Percentiles rank a stretch among this genome's conserved stretches.
phyloP scores from a whole-genome alignment of 2,329 filamentous ascomycete species.

The Aspergillus aculeatus region DNA sequence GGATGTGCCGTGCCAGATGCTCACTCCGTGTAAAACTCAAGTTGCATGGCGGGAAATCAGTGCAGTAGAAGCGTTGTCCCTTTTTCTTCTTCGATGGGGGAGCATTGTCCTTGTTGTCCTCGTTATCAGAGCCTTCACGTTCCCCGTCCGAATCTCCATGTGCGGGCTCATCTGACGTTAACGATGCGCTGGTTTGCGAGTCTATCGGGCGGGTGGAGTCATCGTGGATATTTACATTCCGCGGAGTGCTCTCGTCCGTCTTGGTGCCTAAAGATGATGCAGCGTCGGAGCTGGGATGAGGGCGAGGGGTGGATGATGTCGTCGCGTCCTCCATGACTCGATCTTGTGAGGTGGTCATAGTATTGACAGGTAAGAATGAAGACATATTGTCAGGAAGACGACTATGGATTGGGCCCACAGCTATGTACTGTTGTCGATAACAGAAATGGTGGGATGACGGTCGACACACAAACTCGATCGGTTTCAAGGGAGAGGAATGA shows the following conservation, averaged over 20 bases:
- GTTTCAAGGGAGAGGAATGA: constrained; percentile 16
- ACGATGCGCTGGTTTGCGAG: constrained; percentile 45
- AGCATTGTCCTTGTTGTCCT: constrained; percentile 59
- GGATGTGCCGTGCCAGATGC: constrained; percentile 89
- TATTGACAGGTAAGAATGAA: constrained; percentile 62
- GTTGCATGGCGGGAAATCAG: constrained; percentile 88
- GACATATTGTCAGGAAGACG: constrained; percentile 49
- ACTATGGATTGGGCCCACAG: constrained; percentile 25
- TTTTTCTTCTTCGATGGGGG: constrained; percentile 91
- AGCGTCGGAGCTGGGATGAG: constrained; percentile 37
- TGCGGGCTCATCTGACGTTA: constrained; percentile 62
- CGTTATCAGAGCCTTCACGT: constrained; percentile 63
- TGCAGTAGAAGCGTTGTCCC: constrained; percentile 93
- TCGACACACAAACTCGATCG: constrained; percentile 18
- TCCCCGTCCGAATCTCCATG: constrained; percentile 75
- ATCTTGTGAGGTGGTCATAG: constrained; percentile 48
- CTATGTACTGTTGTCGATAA: constrained; percentile 24
- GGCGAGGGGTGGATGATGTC: constrained; percentile 57
- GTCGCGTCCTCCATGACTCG: constrained; percentile 52
- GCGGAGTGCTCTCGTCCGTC: constrained; percentile 47
- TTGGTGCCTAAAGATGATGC: constrained; percentile 22
- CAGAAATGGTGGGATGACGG: constrained; percentile 16
- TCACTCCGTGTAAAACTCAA: constrained; percentile 95
- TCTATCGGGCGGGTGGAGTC: constrained; percentile 39
- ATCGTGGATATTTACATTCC: constrained; percentile 37